These are phyloP conservation scores for Fusarium siculi DNA, from an alignment of 2,329 filamentous ascomycete genomes.

Conservation along the genomic window DNA sequence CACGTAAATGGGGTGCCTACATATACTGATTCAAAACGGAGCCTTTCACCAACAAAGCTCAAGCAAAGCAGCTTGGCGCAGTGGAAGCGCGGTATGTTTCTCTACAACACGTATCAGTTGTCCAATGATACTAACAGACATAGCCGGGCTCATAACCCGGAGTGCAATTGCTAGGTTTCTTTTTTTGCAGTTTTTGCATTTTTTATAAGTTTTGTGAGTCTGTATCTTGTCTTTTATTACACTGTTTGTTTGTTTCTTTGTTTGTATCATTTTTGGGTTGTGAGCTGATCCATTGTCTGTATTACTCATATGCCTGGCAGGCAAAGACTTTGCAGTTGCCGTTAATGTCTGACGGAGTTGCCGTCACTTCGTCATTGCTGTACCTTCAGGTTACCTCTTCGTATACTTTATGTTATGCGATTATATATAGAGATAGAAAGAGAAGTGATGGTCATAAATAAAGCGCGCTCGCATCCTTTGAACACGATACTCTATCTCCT, in stretches of 20 bases:
- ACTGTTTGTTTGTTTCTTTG: not conserved
- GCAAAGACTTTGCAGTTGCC: not conserved
- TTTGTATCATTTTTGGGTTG: not conserved
- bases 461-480: not conserved
- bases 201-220: not conserved
- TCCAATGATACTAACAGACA: not conserved
- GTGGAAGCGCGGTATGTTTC: conserved; percentile 20
- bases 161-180: not conserved
- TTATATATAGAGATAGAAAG: too few relatives aligned
- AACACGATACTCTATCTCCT: not conserved
- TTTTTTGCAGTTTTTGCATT: not conserved
- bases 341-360: not conserved
- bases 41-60: not conserved
- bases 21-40: not conserved
- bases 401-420: not conserved
- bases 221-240: not conserved
- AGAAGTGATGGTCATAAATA: not conserved
- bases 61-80: conserved; percentile 28
- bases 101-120: not conserved
- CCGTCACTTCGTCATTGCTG: not conserved
- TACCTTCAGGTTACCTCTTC: not conserved
- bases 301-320: too few relatives aligned
- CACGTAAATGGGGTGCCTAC: not conserved
- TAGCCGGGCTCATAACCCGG: conserved; percentile 1
- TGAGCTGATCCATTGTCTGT: not conserved